These are phyloP conservation scores for Rhododendron vialii DNA, from an alignment of 148 eudicot genomes.

Conservation along the genomic window DNA sequence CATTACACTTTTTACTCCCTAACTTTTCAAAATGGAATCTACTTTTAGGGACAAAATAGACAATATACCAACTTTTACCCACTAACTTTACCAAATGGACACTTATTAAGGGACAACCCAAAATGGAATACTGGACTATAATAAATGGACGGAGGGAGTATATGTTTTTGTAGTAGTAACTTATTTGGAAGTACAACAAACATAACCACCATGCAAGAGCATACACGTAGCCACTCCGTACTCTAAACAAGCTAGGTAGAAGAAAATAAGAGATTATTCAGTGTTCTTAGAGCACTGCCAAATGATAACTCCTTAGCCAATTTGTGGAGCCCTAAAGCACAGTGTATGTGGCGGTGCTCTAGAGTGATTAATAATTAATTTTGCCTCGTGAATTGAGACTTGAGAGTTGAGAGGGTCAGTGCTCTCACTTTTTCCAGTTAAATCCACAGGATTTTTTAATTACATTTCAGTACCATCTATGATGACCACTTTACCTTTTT, in stretches of 20 bases:
- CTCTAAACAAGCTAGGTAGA: background rate
- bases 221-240: background rate
- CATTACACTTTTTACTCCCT: no score
- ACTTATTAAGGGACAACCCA: no score
- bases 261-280: background rate
- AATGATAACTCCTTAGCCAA: no score
- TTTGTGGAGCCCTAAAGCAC: background rate
- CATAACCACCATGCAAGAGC: background rate
- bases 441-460: background rate
- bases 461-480: conserved; percentile 13
- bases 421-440: conserved; percentile 9
- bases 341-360: background rate
- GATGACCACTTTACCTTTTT: conserved; percentile 9
- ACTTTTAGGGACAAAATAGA: no score
- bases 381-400: conserved; percentile 8
- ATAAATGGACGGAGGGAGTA: no score
- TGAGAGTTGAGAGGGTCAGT: conserved; percentile 1
- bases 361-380: background rate
- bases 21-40: no score
- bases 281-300: no score
- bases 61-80: no score
- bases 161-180: background rate
- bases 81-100: no score
- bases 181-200: background rate
- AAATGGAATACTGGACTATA: no score